Base-by-base conservation (phyloP, 2,329 filamentous ascomycete genomes). In the Thermoascus crustaceus region DNA sequence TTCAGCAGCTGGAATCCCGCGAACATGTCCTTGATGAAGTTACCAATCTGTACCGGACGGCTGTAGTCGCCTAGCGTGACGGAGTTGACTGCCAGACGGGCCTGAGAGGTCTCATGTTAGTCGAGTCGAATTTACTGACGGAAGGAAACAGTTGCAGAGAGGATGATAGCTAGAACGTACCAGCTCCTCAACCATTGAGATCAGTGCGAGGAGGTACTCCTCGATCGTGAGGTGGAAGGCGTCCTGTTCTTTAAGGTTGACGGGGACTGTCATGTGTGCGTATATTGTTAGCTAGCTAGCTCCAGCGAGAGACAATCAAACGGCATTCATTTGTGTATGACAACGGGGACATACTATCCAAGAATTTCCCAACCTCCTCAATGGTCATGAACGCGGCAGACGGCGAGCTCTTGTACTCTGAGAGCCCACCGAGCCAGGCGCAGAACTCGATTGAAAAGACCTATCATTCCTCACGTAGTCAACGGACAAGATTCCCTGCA, bases 1-100 rank as follows among this genome's bases (percentile, higher is more conserved):
- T 98, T 98, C 47, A 98, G 75, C 47, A 96, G 77, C 72, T 96
- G 91, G 66, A 98, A 98, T 10, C 89, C 91, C 2, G 88, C 85
- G 52, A 94, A 89, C 23, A 98, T 66, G 55, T 96, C 88, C 68
- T 95, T 95, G 68, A 95, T 80, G 58, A 96, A 96, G 45, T 78
- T 75, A 58, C 83, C 85, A 61, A 96, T 95, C 57, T 84, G 79
- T 36, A 94, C 72, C 11, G 91, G 91, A 40, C 91, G 76, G 39
- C 76, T 72, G 52, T 88, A 87, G 63, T 98, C 88, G 39, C 87
- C 87, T 23, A 94, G 70, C 1, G 89, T 94, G 46, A 98, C 91
- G 4, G 85, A 82, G 65, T 98, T 98, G 63, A 91, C 85, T 21
- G 91, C 87, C 39, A 98, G 76, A 26, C 89, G 85, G 41, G 84